Evolutionary conservation across 2,329 filamentous ascomycete genomes (phyloP).

Genomic region (Leptographium wingfieldii): DNA sequence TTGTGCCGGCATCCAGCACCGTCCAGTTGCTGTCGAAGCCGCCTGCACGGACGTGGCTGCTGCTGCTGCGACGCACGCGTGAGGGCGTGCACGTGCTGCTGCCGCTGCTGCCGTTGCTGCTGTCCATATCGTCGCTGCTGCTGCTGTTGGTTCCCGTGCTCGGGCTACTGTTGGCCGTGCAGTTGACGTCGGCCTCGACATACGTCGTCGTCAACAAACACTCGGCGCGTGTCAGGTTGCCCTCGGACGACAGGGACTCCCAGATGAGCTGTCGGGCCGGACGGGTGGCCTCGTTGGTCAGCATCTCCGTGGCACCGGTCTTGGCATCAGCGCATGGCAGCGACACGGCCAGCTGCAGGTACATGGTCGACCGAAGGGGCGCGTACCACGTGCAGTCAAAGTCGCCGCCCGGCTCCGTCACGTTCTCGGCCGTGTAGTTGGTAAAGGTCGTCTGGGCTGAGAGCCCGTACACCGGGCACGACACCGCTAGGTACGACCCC

Average conservation of each 20-base stretch:
- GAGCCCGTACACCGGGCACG: neutral
- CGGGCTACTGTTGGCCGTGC: neutral
- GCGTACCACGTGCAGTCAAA: conserved; percentile 2
- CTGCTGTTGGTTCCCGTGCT: neutral
- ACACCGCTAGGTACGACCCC: conserved; percentile 3
- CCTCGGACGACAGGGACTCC: conserved; percentile 2
- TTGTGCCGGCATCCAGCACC: neutral
- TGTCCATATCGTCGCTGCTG: neutral
- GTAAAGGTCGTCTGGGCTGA: neutral
- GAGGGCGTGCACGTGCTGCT: conserved; percentile 2
- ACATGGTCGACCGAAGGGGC: neutral
- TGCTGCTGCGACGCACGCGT: conserved; percentile 1
- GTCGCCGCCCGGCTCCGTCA: neutral
- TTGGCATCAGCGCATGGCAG: neutral
- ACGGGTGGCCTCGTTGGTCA: neutral
- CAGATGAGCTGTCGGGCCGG: conserved; percentile 5
- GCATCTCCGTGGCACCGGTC: neutral
- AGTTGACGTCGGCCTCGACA: neutral
- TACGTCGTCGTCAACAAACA: neutral
- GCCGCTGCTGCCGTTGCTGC: neutral
- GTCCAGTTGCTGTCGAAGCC: neutral
- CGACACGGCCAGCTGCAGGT: neutral
- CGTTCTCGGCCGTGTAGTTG: neutral
- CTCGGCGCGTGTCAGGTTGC: conserved; percentile 1
- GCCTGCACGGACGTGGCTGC: neutral